These are phyloP conservation scores for Pseudocercospora fijiensis DNA, from an alignment of 2,329 filamentous ascomycete species.

Conservation along the genomic window DNA sequence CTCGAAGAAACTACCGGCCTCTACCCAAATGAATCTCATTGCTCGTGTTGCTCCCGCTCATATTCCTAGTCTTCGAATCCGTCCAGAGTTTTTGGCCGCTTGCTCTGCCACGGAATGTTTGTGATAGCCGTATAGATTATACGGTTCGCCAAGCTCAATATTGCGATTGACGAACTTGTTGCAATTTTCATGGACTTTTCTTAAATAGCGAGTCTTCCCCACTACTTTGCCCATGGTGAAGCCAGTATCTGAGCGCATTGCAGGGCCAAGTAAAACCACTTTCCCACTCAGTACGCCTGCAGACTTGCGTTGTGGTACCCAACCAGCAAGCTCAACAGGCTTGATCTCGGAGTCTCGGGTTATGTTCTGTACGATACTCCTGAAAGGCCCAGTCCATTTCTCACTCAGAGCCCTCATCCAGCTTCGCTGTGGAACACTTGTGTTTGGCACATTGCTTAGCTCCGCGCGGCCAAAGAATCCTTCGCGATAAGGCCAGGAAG, in stretches of 20 bases:
- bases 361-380: constrained; percentile 20
- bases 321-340: constrained; percentile 22
- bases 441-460: constrained; percentile 44
- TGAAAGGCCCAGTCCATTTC: constrained; percentile 24
- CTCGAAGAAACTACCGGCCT: too few relatives aligned
- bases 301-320: constrained; percentile 10
- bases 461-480: constrained; percentile 25
- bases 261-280: constrained; percentile 44
- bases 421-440: constrained; percentile 28
- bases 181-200: too few relatives aligned
- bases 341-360: constrained; percentile 19
- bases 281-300: constrained; percentile 25
- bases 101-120: too few relatives aligned
- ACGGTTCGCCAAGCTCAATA: too few relatives aligned
- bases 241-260: constrained; percentile 28
- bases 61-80: too few relatives aligned
- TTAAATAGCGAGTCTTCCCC: too few relatives aligned
- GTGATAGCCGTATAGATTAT: too few relatives aligned
- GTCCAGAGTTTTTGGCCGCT: too few relatives aligned
- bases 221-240: too few relatives aligned
- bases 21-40: too few relatives aligned
- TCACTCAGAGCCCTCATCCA: constrained; percentile 23
- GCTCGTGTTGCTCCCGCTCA: too few relatives aligned
- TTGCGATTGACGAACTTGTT: too few relatives aligned
- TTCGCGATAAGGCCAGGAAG: constrained; percentile 49